A percentile compares a stretch with the other conserved stretches of the same genome.
phyloP scores from a whole-genome alignment of 2,329 filamentous ascomycete genomes.

The Phialophora chinensis region DNA sequence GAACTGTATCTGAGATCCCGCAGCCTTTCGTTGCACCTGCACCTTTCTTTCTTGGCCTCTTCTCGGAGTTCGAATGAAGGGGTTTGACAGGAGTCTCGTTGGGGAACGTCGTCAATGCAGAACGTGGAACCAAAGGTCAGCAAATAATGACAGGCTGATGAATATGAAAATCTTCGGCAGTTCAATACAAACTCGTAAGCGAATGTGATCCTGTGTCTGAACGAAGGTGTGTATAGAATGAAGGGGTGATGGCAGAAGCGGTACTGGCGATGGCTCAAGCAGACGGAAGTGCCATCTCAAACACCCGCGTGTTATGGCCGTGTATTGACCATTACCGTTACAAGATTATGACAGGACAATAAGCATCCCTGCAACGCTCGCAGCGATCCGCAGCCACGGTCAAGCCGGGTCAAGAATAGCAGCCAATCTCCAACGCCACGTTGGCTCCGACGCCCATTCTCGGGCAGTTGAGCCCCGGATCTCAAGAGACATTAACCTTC shows the following conservation, averaged over 20 bases:
- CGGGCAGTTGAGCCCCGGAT: conserved; percentile 12
- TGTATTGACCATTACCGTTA: conserved; percentile 26
- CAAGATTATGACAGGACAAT: conserved; percentile 16
- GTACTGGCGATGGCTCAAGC: background rate
- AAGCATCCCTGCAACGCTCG: conserved; percentile 17
- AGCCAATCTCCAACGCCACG: conserved; percentile 24
- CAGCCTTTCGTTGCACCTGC: background rate
- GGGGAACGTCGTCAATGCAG: conserved; percentile 15
- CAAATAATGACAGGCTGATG: conserved; percentile 7
- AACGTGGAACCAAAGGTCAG: conserved; percentile 1
- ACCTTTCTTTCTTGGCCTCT: background rate
- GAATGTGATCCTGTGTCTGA: conserved; percentile 12
- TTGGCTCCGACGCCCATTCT: conserved; percentile 6
- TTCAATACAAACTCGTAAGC: conserved; percentile 16
- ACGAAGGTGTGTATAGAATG: conserved; percentile 15
- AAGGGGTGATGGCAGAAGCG: conserved; percentile 2
- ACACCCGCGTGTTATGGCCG: conserved; percentile 8
- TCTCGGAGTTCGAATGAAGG: conserved; percentile 12
- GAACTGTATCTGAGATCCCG: background rate
- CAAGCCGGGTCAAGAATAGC: conserved; percentile 24
- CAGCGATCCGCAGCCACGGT: conserved; percentile 20
- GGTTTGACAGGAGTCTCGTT: background rate
- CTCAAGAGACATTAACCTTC: background rate
- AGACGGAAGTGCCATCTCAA: background rate
- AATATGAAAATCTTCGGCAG: background rate